Conservation (phyloP, 768 basidiomycete genomes). For the Pleurotus eryngii region DNA sequence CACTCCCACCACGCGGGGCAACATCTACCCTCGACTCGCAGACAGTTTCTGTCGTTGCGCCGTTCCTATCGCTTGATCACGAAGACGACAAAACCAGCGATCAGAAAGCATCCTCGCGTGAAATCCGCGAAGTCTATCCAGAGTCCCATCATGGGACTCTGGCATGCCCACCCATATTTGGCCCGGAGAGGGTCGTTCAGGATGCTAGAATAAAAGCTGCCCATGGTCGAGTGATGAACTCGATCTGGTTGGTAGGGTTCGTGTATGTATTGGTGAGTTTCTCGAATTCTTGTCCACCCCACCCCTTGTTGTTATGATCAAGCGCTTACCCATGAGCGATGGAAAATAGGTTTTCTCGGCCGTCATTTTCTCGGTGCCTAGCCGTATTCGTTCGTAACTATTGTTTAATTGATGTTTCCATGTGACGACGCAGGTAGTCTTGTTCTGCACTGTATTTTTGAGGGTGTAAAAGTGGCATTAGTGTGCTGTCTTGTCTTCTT, state of each 20-base stretch:
- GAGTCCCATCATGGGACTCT: conserved; percentile 11
- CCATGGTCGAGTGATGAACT: conserved; percentile 27
- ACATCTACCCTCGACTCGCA: conserved; percentile 3
- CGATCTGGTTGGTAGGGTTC: conserved; percentile 23
- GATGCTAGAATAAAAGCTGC: conserved; percentile 33
- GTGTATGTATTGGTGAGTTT: conserved; percentile 18
- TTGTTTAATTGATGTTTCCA: too few species aligned
- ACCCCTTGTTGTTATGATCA: neutral
- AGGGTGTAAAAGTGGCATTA: too few species aligned
- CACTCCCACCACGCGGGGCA: neutral
- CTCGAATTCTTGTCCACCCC: neutral
- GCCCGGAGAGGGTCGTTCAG: conserved; percentile 34
- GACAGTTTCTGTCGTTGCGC: conserved; percentile 3
- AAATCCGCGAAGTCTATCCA: too few species aligned
- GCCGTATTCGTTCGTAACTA: conserved; percentile 5
- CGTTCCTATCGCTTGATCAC: neutral
- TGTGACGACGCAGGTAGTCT: too few species aligned
- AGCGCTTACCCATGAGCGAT: neutral
- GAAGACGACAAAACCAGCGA: neutral
- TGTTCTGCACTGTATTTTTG: too few species aligned
- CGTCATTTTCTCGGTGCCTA: conserved; percentile 19
- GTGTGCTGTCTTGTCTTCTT: too few species aligned
- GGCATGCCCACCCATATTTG: conserved; percentile 32
- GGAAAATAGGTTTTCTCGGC: conserved; percentile 17
- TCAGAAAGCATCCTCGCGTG: neutral